Conservation (phyloP, 2,329 filamentous ascomycete genomes). For the Ascochyta lentis region DNA sequence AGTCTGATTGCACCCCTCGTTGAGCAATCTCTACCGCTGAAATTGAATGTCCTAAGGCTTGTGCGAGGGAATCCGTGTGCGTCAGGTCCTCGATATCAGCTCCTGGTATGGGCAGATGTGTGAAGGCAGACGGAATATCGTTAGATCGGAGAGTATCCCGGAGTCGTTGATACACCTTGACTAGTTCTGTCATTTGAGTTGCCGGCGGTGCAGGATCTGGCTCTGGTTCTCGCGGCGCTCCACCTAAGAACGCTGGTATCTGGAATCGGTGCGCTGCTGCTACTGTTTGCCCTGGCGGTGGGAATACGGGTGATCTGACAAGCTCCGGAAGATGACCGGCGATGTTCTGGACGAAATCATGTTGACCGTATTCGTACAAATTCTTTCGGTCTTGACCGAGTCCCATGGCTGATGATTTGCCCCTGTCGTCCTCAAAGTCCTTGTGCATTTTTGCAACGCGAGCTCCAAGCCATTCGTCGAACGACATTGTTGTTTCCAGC, state of each 20-base stretch:
- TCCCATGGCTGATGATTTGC: conserved; percentile 31
- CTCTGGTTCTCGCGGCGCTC: conserved; percentile 13
- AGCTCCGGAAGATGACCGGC: conserved; percentile 51
- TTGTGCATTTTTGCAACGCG: conserved; percentile 62
- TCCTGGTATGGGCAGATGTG: conserved; percentile 50
- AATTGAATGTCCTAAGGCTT: conserved; percentile 81
- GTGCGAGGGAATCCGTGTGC: conserved; percentile 65
- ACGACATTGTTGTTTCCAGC: conserved; percentile 65
- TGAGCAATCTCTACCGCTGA: conserved; percentile 90
- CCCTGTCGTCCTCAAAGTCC: conserved; percentile 42
- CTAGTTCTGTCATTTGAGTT: conserved; percentile 54
- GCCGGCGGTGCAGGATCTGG: not conserved
- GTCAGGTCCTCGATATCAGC: conserved; percentile 55
- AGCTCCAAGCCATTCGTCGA: conserved; percentile 72
- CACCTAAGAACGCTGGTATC: conserved; percentile 39
- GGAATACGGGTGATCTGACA: conserved; percentile 24
- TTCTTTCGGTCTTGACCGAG: conserved; percentile 54
- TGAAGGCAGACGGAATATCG: conserved; percentile 56
- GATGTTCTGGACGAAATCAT: conserved; percentile 59
- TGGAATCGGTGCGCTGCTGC: conserved; percentile 38
- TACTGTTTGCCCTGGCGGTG: conserved; percentile 23
- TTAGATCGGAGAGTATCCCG: conserved; percentile 63
- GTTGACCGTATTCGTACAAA: conserved; percentile 60
- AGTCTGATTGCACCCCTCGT: conserved; percentile 77
- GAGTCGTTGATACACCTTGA: conserved; percentile 63